Base-by-base conservation (phyloP, 225 moss, liverwort and hornwort genomes). In the Marchantia paleacea region DNA sequence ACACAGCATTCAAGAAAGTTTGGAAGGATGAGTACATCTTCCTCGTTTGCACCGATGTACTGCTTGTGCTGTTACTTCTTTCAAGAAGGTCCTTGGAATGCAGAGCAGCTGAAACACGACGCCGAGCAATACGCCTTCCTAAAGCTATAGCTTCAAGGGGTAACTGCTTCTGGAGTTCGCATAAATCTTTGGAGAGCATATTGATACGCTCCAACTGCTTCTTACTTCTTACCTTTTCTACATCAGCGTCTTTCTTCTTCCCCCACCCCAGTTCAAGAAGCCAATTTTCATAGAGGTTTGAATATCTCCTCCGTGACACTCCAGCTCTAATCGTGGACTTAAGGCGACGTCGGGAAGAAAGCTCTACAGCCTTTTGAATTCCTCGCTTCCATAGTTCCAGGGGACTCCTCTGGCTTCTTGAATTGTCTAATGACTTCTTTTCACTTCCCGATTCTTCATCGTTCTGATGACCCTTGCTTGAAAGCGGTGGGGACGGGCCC, bases 401-500 rank as follows among this genome's bases (percentile, higher is more conserved):
- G 29, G 86, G 75, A 75, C 64, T 84, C 75, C 82, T 83, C 24
- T 20, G 49, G 25, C 52, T 29, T 9, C 7, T 54, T 25, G 49
- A n/a, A 13, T 7, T 12, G n/a, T 79, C 70, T 52, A 29, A 66
- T 20, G 62, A 52, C 50, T 52, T 68, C 49, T 12, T 53, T 11
- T 28, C n/a, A 28, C 65, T 67, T 31, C 73, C 78, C 58, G 49
- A 47, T 25, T 75, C 78, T 49, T 6, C n/a, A 18, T 25, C 18
- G 65, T 54, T 30, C 26, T 64, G 25, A 24, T 52, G 71, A 63
- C 57, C 50, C 63, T 79, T 71, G 74, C 71, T 79, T 85, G 47
- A 84, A 52, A 72, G 72, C 73, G 85, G 83, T 87, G 80, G 85
- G 69, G 85, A 70, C 75, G 89, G 90, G 73, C 96, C 96, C 72